phyloP scores from a whole-genome alignment of 176 grass and related monocot species.

The Calamus simplicifolius region DNA sequence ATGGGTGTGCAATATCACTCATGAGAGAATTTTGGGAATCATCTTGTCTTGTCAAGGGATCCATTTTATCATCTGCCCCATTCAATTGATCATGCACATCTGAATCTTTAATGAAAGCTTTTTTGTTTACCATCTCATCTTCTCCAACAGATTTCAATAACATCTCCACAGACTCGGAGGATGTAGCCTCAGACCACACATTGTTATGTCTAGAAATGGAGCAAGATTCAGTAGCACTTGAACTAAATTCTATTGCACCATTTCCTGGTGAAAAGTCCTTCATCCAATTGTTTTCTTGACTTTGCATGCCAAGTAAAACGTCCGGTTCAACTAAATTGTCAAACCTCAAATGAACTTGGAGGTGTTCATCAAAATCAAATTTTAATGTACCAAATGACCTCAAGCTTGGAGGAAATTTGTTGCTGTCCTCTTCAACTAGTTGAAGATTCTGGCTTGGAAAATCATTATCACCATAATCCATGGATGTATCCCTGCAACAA shows the following conservation, averaged over 20 bases:
- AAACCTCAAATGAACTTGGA: conserved; percentile 66
- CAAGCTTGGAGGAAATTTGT: conserved; percentile 62
- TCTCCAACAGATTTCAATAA: conserved; percentile 77
- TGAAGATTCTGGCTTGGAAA: conserved; percentile 87
- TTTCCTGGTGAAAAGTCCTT: conserved; percentile 72
- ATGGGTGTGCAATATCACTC: conserved; percentile 8
- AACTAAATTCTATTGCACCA: conserved; percentile 50
- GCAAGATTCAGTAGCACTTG: conserved; percentile 47
- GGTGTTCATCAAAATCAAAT: conserved; percentile 78
- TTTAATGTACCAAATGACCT: conserved; percentile 64
- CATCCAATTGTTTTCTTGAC: conserved; percentile 67
- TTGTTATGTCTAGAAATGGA: conserved; percentile 58
- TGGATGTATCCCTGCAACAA: conserved; percentile 65
- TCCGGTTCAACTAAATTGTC: conserved; percentile 70
- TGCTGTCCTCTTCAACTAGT: conserved; percentile 59
- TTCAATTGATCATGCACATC: conserved; percentile 34
- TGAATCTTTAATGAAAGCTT: conserved; percentile 20
- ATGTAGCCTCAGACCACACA: conserved; percentile 90
- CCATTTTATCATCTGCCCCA: conserved; percentile 25
- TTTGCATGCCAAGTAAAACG: conserved; percentile 59
- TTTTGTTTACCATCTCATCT: conserved; percentile 46
- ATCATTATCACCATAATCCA: conserved; percentile 93
- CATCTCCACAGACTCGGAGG: conserved; percentile 81
- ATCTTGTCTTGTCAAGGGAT: conserved; percentile 27
- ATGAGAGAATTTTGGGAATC: conserved; percentile 20